A percentile compares a stretch with the other conserved stretches of the same genome.
phyloP scores from a whole-genome alignment of 2,329 filamentous ascomycete genomes.

The Fusarium brachygibbosum region DNA sequence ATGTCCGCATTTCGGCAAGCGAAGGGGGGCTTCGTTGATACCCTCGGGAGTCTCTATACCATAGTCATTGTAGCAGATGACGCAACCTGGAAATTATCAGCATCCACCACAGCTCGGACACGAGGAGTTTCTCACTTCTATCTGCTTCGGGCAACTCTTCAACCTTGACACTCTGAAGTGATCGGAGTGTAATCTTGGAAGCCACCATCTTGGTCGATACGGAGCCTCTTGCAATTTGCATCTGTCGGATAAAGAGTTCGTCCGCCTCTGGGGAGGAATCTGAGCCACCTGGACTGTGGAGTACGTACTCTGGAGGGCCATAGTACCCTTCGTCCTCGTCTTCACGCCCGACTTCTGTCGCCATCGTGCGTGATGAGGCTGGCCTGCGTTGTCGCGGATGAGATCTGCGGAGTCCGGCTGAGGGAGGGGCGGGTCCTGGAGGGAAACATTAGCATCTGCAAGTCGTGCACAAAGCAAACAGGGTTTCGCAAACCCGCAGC shows the following conservation, averaged over 20 bases:
- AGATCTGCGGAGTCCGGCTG: constrained; percentile 47
- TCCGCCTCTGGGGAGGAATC: constrained; percentile 41
- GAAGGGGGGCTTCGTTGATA: constrained; percentile 67
- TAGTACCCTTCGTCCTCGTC: constrained; percentile 33
- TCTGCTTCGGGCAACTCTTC: constrained; percentile 61
- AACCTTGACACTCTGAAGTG: constrained; percentile 62
- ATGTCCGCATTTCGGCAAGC: constrained; percentile 73
- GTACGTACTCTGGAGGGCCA: constrained; percentile 30
- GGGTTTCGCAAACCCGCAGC: constrained; percentile 16
- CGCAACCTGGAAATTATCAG: constrained; percentile 62
- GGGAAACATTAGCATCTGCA: constrained; percentile 21
- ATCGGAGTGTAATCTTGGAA: constrained; percentile 61
- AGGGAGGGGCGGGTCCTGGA: constrained; percentile 42
- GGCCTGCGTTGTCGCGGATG: constrained; percentile 49
- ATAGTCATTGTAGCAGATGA: constrained; percentile 75
- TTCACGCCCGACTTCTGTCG: constrained; percentile 44
- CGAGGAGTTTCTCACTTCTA: constrained; percentile 57
- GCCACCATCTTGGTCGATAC: constrained; percentile 61
- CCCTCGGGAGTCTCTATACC: constrained; percentile 70
- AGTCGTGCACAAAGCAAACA: constrained; percentile 1
- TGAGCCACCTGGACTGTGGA: constrained; percentile 15
- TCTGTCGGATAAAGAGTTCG: constrained; percentile 56
- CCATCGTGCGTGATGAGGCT: constrained; percentile 39
- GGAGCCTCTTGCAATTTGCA: constrained; percentile 63
- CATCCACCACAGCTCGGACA: background rate